A percentile compares a stretch with the other conserved stretches of the same genome.
Conservation (phyloP, 495 filamentous ascomycete genomes). For the Recurvomyces mirabilis region DNA sequence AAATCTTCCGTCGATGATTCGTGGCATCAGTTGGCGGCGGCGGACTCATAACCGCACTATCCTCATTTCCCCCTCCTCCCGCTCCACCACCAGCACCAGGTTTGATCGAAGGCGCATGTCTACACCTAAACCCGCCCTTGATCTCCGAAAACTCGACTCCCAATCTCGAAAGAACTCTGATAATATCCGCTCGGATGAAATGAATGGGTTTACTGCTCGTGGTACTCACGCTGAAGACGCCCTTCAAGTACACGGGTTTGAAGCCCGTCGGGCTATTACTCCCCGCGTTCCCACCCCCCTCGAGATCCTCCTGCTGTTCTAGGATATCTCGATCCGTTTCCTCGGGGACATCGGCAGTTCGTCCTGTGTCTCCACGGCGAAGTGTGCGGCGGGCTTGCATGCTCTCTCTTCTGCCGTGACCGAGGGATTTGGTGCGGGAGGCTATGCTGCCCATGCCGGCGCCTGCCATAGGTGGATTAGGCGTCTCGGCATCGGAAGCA, state of each 20-base stretch:
- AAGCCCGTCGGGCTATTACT: slow-evolving; percentile 50
- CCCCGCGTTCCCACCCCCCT: slow-evolving; percentile 14
- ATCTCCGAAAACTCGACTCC: slow-evolving; percentile 88
- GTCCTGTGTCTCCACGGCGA: slow-evolving; percentile 48
- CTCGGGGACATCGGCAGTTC: slow-evolving; percentile 63
- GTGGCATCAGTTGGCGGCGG: slow-evolving; percentile 30
- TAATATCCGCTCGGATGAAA: slow-evolving; percentile 81
- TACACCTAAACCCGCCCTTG: slow-evolving; percentile 82
- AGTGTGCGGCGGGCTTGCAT: slow-evolving; percentile 67
- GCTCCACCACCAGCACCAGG: too few relatives aligned
- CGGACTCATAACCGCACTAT: too few relatives aligned
- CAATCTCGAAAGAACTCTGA: slow-evolving; percentile 75
- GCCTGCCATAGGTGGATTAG: slow-evolving; percentile 22
- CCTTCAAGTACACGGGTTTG: slow-evolving; percentile 94
- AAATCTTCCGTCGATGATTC: slow-evolving; percentile 65
- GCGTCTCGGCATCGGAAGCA: slow-evolving; percentile 37
- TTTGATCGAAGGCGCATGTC: slow-evolving; percentile 70
- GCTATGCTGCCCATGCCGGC: too few relatives aligned
- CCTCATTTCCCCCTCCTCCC: too few relatives aligned
- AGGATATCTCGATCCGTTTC: slow-evolving; percentile 61
- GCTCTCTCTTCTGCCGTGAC: slow-evolving; percentile 79
- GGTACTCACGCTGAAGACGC: slow-evolving; percentile 93
- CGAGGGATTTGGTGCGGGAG: slow-evolving; percentile 72
- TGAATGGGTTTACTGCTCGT: slow-evolving; percentile 83
- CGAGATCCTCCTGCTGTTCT: slow-evolving; percentile 29